Percentiles rank a stretch among this genome's conserved stretches.
phyloP scores from a whole-genome alignment of 495 filamentous ascomycete genomes.

The Terfezia boudieri region DNA sequence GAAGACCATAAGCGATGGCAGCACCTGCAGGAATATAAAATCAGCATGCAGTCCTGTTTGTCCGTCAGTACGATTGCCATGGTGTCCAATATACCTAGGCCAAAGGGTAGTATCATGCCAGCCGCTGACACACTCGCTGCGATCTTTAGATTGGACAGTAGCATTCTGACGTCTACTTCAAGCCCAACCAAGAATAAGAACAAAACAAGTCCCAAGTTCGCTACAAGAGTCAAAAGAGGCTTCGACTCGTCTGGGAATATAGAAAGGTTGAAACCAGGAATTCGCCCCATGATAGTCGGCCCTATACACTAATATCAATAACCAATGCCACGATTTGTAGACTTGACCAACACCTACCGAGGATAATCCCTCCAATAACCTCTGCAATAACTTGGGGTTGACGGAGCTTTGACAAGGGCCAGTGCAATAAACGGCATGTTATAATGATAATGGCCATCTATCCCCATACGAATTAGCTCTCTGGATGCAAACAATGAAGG shows the following conservation, averaged over 20 bases:
- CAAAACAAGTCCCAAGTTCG: conserved; percentile 72
- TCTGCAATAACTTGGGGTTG: conserved; percentile 92
- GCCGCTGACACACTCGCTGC: conserved; percentile 61
- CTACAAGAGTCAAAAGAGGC: conserved; percentile 52
- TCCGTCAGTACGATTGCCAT: not conserved
- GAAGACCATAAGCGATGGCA: conserved; percentile 72
- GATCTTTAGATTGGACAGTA: conserved; percentile 67
- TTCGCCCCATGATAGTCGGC: conserved; percentile 46
- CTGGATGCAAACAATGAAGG: not conserved
- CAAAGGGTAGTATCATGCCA: conserved; percentile 68
- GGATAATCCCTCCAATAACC: conserved; percentile 76
- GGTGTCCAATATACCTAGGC: conserved; percentile 24
- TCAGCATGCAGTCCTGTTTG: not conserved
- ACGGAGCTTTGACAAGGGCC: conserved; percentile 61
- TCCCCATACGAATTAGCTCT: not conserved
- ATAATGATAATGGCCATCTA: conserved; percentile 78
- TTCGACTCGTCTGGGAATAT: conserved; percentile 50
- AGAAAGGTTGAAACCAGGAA: conserved; percentile 49
- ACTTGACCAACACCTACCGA: conserved; percentile 65
- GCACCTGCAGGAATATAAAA: conserved; percentile 33
- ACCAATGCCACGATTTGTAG: conserved; percentile 30
- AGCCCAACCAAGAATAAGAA: conserved; percentile 86
- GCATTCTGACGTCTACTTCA: conserved; percentile 74
- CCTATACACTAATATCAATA: conserved; percentile 17
- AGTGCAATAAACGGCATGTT: conserved; percentile 65